Evolutionary conservation across 2,329 filamentous ascomycete species (phyloP).

Genomic region (Penicillium olsonii): DNA sequence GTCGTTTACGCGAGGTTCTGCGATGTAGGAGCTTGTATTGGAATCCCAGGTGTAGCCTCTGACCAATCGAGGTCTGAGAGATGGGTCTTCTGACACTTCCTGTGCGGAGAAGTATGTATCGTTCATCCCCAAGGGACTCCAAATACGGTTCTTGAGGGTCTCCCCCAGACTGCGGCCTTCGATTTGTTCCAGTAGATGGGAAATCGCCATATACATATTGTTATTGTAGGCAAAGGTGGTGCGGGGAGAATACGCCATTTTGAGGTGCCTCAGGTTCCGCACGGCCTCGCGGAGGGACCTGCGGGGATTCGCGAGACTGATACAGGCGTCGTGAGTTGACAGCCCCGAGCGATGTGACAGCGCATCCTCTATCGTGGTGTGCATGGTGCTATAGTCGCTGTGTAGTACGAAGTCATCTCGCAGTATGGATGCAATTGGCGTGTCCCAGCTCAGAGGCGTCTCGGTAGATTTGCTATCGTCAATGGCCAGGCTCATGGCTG

Average conservation of each 20-base stretch:
- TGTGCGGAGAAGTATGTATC: slow-evolving; percentile 25
- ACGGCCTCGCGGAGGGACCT: slow-evolving; percentile 15
- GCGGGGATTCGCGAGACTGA: neutral
- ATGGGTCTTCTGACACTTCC: slow-evolving; percentile 11
- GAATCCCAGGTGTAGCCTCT: slow-evolving; percentile 23
- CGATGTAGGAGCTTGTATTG: slow-evolving; percentile 10
- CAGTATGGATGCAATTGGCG: slow-evolving; percentile 38
- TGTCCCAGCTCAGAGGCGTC: slow-evolving; percentile 35
- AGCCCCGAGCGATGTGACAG: slow-evolving; percentile 37
- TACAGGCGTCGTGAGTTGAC: slow-evolving; percentile 19
- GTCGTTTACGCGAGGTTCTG: slow-evolving; percentile 20
- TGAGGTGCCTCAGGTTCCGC: slow-evolving; percentile 20
- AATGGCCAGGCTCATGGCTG: slow-evolving; percentile 23
- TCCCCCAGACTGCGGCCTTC: slow-evolving; percentile 14
- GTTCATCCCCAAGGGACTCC: slow-evolving; percentile 25
- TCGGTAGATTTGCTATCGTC: slow-evolving; percentile 19
- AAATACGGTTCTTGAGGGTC: slow-evolving; percentile 23
- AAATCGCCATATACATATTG: slow-evolving; percentile 26
- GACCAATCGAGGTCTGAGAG: slow-evolving; percentile 8
- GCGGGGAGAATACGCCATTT: slow-evolving; percentile 20
- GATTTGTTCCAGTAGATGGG: slow-evolving; percentile 19
- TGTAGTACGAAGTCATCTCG: slow-evolving; percentile 35
- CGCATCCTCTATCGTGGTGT: slow-evolving; percentile 36
- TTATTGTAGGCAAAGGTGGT: slow-evolving; percentile 26
- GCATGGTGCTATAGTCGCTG: slow-evolving; percentile 27